A percentile compares a stretch with the other conserved stretches of the same genome.
phyloP scores from a whole-genome alignment of 345 rosid genomes.

The Cardamine chenopodiifolia region DNA sequence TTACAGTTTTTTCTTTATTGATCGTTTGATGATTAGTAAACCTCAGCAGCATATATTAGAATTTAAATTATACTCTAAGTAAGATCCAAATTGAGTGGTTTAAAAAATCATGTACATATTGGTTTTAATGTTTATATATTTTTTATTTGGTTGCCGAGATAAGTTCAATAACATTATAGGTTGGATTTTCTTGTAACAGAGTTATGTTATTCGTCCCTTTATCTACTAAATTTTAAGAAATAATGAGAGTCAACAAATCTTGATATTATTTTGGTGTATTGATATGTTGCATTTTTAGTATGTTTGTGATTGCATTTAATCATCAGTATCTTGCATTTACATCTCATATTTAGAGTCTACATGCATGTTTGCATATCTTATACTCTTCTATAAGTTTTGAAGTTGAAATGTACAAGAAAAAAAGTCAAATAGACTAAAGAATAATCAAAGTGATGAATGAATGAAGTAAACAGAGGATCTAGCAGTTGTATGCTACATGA shows the following conservation, averaged over 20 bases:
- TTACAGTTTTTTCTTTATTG: neutral
- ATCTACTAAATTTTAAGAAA: neutral
- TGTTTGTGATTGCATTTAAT: no score
- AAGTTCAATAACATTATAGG: neutral
- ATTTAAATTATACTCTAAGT: neutral
- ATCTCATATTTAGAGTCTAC: no score
- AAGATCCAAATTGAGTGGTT: neutral
- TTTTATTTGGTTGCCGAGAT: neutral
- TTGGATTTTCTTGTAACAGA: conserved; percentile 5
- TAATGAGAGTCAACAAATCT: neutral
- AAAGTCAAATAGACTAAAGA: no score
- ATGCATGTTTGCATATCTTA: no score
- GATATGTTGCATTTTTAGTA: no score
- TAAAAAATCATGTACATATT: neutral
- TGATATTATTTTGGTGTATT: neutral
- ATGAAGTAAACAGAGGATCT: no score
- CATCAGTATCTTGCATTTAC: no score
- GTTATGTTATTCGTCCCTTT: neutral
- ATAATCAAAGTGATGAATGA: no score
- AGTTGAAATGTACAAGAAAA: no score
- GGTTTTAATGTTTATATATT: neutral
- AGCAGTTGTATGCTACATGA: no score
- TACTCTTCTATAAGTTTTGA: no score
- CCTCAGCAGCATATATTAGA: neutral
- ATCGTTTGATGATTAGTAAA: neutral